Conservation (phyloP, 306 rosid species). For the Ammopiptanthus mongolicus region DNA sequence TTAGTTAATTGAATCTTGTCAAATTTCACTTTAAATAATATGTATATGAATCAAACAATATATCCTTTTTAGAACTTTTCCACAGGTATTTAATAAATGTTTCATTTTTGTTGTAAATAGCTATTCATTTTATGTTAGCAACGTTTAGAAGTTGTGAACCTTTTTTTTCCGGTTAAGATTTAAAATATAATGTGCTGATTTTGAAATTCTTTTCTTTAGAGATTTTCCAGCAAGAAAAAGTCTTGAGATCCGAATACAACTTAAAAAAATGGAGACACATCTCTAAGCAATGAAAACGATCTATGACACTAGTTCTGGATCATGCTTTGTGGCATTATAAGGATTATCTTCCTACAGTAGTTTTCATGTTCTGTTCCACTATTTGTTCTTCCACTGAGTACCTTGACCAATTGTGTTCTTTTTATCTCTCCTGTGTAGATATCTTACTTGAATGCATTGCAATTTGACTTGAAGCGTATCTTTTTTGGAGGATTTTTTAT, state of each 20-base stretch:
- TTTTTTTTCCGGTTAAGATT: background rate
- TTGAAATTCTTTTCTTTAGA: background rate
- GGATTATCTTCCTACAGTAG: background rate
- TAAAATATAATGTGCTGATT: background rate
- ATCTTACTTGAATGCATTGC: conserved; percentile 73
- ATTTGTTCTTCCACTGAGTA: background rate
- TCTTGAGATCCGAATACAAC: background rate
- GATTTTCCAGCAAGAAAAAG: background rate
- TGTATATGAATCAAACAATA: background rate
- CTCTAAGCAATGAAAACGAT: background rate
- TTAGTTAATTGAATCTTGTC: background rate
- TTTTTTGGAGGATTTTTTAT: conserved; percentile 90
- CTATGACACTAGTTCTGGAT: background rate
- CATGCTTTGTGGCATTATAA: background rate
- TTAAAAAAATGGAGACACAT: background rate
- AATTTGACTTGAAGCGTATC: conserved; percentile 76
- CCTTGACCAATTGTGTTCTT: background rate
- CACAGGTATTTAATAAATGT: background rate
- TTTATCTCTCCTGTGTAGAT: conserved; percentile 43
- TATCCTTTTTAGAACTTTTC: background rate
- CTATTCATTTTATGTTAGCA: background rate
- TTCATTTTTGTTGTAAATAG: background rate
- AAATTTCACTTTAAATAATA: background rate
- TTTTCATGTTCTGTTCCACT: background rate
- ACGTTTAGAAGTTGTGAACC: background rate